Base-by-base conservation (phyloP, 192 early-diverging fungal genomes). In the Coemansia umbellata region DNA sequence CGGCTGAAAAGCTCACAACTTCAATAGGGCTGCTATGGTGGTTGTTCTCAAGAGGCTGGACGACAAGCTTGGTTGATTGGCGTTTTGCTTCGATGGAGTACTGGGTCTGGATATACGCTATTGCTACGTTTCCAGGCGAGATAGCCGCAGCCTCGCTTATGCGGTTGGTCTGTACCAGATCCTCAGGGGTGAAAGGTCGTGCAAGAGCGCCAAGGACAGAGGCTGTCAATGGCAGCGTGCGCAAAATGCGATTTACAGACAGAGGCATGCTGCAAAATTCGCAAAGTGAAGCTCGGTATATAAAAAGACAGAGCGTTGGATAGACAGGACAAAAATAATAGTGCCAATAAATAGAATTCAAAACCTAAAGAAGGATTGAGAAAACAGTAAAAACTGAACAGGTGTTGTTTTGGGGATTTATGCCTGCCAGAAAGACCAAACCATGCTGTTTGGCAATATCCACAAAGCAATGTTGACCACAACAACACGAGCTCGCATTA, bases 121-220 rank as follows among this genome's bases (percentile, higher is more conserved):
- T 74, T 13, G 58, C 55, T 0, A 53, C 28, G 27, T 80, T 81
- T 36, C 69, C 71, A 31, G 82, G 82, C 9, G 83, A 81, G 27
- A 84, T 54, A 2, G 74, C 63, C 3, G 78, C 70, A 10, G 54
- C 22, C 15, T 79, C 79, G 6, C 82, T 60, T n/a, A 70, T 69
- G 31, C 84, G 82, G 27, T 78, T 77, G 41, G 86, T 80, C 36
- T 81, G 68, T 31, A 88, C 84, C 21, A 90, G 79, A 47, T 78
- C 79, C 58, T 82, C 61, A 4, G 85, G 81, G 40, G 77, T 79
- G 31, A 87, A 79, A 17, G 51, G 40, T n/a, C 62, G 58, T 13
- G 71, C 72, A 23, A 63, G 35, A 4, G 54, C 56, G 44, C 55
- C 61, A 9, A 70, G 26, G 9, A 41, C 67, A 14, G 58, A 36